Conservation (phyloP, 2,329 filamentous ascomycete species). For the Fonsecaea nubica region DNA sequence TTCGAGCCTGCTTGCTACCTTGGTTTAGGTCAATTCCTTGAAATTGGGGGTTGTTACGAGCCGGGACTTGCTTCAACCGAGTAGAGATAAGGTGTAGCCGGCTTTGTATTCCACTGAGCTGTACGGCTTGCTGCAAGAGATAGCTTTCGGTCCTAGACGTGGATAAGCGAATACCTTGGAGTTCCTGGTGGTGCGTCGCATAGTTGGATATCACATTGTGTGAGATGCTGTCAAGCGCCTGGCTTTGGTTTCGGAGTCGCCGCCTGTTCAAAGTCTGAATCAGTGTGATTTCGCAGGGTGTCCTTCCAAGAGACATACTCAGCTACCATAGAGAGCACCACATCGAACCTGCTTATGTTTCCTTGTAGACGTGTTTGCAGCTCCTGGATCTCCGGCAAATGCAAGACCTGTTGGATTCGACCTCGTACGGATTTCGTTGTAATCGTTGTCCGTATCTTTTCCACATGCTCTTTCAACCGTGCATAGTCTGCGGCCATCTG, state of each 20-base stretch:
- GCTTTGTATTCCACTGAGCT: constrained; percentile 2
- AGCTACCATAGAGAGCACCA: background rate
- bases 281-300: background rate
- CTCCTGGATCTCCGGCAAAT: background rate
- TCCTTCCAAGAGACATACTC: background rate
- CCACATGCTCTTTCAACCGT: background rate
- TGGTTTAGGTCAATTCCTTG: background rate
- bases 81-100: background rate
- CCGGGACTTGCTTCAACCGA: background rate
- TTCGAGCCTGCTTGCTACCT: background rate
- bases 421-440: background rate
- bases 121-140: background rate
- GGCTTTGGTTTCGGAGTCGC: background rate
- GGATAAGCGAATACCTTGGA: background rate
- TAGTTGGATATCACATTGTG: background rate
- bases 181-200: background rate
- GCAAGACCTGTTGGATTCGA: background rate
- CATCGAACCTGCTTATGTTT: background rate
- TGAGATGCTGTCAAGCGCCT: background rate
- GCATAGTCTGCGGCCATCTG: background rate
- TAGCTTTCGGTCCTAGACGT: background rate
- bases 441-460: background rate
- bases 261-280: background rate
- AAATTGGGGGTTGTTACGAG: background rate
- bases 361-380: background rate